These are phyloP conservation scores for Globisporangium mamillatum DNA, from an alignment of 352 stramenopile species.

Conservation along the genomic window DNA sequence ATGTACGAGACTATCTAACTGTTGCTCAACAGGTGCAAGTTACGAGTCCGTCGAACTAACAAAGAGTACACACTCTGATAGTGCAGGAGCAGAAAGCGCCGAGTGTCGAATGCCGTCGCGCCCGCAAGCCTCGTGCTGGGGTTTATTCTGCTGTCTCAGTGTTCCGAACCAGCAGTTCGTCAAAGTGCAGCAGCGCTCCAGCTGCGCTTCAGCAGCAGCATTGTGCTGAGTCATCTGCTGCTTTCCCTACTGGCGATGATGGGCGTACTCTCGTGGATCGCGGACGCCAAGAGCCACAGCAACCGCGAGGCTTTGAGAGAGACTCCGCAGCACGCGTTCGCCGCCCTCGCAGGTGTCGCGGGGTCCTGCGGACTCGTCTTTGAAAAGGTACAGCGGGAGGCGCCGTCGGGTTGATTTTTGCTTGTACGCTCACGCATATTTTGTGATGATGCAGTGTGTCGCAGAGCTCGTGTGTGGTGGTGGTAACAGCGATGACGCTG, in stretches of 20 bases:
- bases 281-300: conserved; percentile 7
- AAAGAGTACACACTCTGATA: neutral
- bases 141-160: neutral
- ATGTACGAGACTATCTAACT: conserved; percentile 6
- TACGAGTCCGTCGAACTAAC: neutral
- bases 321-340: conserved; percentile 17
- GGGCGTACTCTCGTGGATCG: conserved; percentile 21
- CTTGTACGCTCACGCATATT: neutral
- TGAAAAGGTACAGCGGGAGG: conserved; percentile 32
- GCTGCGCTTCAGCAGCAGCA: conserved; percentile 11
- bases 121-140: conserved; percentile 9
- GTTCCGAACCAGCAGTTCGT: neutral
- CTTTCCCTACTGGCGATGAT: conserved; percentile 20
- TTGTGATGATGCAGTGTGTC: conserved; percentile 12
- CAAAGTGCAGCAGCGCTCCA: conserved; percentile 3
- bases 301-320: neutral
- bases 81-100: conserved; percentile 4
- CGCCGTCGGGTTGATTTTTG: neutral
- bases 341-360: conserved; percentile 25
- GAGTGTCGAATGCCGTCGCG: neutral
- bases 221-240: conserved; percentile 18
- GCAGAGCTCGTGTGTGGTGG: conserved; percentile 15
- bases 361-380: conserved; percentile 25
- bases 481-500: neutral
- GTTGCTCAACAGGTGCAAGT: neutral